Percentiles rank a stretch among this genome's conserved stretches.
Evolutionary conservation across 345 rosid genomes (phyloP).

Genomic region (Nasturtium officinale): DNA sequence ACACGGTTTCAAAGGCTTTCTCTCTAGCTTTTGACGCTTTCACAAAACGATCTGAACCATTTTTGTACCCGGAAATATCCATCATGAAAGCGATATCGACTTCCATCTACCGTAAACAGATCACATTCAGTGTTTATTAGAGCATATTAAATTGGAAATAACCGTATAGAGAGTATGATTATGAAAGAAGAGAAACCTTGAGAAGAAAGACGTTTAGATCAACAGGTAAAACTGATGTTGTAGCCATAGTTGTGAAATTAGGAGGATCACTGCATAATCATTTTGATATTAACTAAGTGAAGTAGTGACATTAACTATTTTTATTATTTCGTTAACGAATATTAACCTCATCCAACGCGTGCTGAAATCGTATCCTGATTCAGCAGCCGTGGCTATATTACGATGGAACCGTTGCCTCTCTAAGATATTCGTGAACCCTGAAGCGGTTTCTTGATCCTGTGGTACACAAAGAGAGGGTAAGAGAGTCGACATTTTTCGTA

Average conservation of each 20-base stretch:
- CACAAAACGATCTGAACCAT: slow-evolving; percentile 48
- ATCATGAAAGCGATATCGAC: slow-evolving; percentile 76
- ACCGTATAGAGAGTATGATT: not conserved
- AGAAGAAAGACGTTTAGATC: slow-evolving; percentile 79
- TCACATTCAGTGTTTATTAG: not conserved
- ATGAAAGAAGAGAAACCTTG: slow-evolving; percentile 49
- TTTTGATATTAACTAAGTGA: not conserved
- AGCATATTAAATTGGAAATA: not conserved
- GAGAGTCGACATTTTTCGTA: not conserved
- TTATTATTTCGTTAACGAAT: not conserved
- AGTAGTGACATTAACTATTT: not conserved
- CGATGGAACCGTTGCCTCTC: slow-evolving; percentile 70
- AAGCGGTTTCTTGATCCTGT: slow-evolving; percentile 72
- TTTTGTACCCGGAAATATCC: slow-evolving; percentile 53
- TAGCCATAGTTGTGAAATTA: slow-evolving; percentile 60
- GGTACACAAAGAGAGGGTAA: not conserved
- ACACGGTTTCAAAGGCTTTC: slow-evolving; percentile 58
- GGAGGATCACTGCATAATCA: slow-evolving; percentile 53
- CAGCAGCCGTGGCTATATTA: slow-evolving; percentile 81
- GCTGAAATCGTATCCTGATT: slow-evolving; percentile 94
- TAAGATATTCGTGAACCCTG: slow-evolving; percentile 48
- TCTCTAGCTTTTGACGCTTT: slow-evolving; percentile 64
- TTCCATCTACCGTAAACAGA: slow-evolving; percentile 67
- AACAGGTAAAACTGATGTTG: slow-evolving; percentile 81
- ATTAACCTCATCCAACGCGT: slow-evolving; percentile 91